Conservation (phyloP, 768 basidiomycete species). For the Trametes elegans region DNA sequence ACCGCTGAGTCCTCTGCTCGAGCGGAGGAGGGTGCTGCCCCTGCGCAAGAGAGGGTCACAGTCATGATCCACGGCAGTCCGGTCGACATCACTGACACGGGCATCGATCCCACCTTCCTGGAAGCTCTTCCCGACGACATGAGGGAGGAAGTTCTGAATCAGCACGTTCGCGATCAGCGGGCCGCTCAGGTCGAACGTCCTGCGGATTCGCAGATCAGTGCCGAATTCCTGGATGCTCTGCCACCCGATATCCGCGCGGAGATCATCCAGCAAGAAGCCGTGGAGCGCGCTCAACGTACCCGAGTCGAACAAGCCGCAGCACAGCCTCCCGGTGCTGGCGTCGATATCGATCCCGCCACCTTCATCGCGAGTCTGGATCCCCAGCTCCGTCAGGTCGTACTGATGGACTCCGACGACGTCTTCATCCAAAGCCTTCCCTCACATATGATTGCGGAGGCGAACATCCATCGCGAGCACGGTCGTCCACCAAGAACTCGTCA, state of each 20-base stretch:
- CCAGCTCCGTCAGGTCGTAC: constrained; percentile 83
- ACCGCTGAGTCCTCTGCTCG: constrained; percentile 23
- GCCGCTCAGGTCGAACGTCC: constrained; percentile 73
- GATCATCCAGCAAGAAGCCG: constrained; percentile 91
- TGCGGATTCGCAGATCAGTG: constrained; percentile 84
- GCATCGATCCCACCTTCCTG: constrained; percentile 96
- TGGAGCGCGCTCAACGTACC: constrained; percentile 68
- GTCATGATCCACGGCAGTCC: constrained; percentile 89
- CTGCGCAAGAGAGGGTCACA: constrained; percentile 64
- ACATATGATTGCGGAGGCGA: constrained; percentile 84
- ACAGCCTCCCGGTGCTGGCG: constrained; percentile 40
- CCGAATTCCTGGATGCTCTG: constrained; percentile 94
- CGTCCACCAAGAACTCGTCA: constrained; percentile 14
- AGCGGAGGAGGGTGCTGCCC: constrained; percentile 24
- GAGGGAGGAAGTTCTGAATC: constrained; percentile 96
- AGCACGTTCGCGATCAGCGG: constrained; percentile 91
- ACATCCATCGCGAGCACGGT: constrained; percentile 58
- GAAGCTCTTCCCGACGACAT: constrained; percentile 98
- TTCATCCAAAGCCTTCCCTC: constrained; percentile 81
- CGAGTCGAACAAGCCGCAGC: constrained; percentile 39
- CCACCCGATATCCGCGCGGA: constrained; percentile 97
- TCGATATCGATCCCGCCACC: constrained; percentile 83
- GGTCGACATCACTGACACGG: constrained; percentile 97
- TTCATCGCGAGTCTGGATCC: constrained; percentile 94
- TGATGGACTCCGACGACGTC: constrained; percentile 85